Base-by-base conservation (phyloP, 306 rosid genomes). In the Dicorynia guianensis region DNA sequence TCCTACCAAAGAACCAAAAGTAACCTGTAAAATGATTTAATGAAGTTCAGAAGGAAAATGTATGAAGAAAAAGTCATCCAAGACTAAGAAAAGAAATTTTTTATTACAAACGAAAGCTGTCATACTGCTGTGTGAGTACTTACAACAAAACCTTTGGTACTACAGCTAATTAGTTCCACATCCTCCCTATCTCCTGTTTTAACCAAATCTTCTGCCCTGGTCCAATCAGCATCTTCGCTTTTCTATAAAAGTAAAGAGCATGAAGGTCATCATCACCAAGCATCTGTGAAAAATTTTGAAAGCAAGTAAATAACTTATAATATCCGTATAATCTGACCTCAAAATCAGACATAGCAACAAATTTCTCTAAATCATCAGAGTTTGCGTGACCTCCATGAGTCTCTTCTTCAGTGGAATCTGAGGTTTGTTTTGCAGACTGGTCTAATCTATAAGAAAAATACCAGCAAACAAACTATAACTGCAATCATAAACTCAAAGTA, bases 1-100 rank as follows among this genome's bases (percentile, higher is more conserved):
- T 75, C 99, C 97, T 67, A 92, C 71, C 81, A 95, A 82, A 42
- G 97, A 89, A 75, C 88, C 91, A 82, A 89, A 95, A 79, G 99
- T 89, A 75, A 84, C 99, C 98, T 95, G 92, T 61, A 69, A 80
- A 83, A 83, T 76, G 63, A 75, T 72, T 72, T 54, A 71, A 76
- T 67, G 61, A 54, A 74, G 64, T 71, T 79, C 70, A 84, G 75
- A 85, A 67, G 74, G 30, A 25, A 25, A 54, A 47, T 67, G 61
- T 43, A 57, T 2, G 52, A 53, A 82, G 54, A 77, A 69, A 86
- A 76, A 38, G 7, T 4, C n/a, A 40, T 55, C 30, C 11, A 48
- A 11, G 62, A 72, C 43, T 49, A 7, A 48, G 54, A 46, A 73
- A 36, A 35, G 19, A 63, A 13, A 8, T 38, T 67, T 42, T 61